These are phyloP conservation scores for Oryza longistaminata DNA, from an alignment of 176 grass and related monocot genomes.

Conservation along the genomic window DNA sequence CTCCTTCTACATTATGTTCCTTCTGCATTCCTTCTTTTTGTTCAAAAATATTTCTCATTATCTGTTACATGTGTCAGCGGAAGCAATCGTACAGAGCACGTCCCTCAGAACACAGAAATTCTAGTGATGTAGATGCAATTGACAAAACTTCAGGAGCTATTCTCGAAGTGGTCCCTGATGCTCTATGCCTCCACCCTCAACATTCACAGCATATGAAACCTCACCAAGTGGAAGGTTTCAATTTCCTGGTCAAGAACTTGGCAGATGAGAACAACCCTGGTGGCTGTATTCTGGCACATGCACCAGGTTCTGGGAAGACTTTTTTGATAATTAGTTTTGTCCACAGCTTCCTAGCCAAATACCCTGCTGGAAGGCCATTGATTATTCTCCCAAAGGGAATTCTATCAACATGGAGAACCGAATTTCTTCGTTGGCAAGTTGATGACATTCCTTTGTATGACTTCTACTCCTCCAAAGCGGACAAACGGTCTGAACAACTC, in stretches of 20 bases:
- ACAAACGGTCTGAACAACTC: slow-evolving; percentile 58
- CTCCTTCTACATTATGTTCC: slow-evolving; percentile 13
- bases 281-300: slow-evolving; percentile 92
- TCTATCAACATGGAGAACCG: slow-evolving; percentile 69
- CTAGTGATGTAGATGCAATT: slow-evolving; percentile 30
- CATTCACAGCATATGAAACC: slow-evolving; percentile 76
- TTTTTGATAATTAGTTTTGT: slow-evolving; percentile 88
- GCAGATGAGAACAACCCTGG: slow-evolving; percentile 73
- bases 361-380: slow-evolving; percentile 63
- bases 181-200: slow-evolving; percentile 56
- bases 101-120: slow-evolving; percentile 29
- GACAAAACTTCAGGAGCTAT: slow-evolving; percentile 24
- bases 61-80: slow-evolving; percentile 37
- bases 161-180: slow-evolving; percentile 28
- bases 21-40: slow-evolving; percentile 10
- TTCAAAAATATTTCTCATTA: slow-evolving; percentile 10
- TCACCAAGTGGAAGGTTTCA: slow-evolving; percentile 82
- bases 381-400: slow-evolving; percentile 87
- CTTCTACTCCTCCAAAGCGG: slow-evolving; percentile 73
- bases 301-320: slow-evolving; percentile 86
- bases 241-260: slow-evolving; percentile 78
- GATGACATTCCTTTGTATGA: slow-evolving; percentile 72
- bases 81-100: slow-evolving; percentile 45
- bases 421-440: slow-evolving; percentile 79
- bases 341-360: slow-evolving; percentile 74